Conservation (phyloP, 768 basidiomycete species). For the Ephemerocybe angulata region DNA sequence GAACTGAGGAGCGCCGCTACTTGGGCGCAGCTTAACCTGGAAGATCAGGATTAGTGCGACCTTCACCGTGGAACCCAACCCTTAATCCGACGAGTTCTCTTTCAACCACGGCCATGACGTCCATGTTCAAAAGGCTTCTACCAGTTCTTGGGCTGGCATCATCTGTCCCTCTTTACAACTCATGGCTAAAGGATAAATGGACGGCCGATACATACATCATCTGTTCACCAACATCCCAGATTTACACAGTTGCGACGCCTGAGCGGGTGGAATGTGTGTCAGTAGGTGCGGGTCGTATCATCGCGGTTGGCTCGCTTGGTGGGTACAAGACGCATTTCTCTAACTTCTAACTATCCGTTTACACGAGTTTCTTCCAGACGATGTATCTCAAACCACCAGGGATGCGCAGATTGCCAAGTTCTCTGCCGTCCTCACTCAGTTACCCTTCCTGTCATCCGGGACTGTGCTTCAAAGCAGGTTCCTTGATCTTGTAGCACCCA, state of each 20-base stretch:
- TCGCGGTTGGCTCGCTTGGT: not conserved
- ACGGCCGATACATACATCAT: not conserved
- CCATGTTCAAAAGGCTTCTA: too few species aligned
- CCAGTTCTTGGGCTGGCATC: too few species aligned
- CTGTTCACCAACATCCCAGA: not conserved
- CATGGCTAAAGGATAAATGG: too few species aligned
- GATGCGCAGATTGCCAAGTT: not conserved
- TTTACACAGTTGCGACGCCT: slow-evolving; percentile 1
- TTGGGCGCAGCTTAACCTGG: too few species aligned
- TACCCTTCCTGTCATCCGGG: too few species aligned
- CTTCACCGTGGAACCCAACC: too few species aligned
- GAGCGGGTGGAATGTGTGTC: not conserved
- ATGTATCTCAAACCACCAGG: not conserved
- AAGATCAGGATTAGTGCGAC: too few species aligned
- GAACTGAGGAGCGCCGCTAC: too few species aligned
- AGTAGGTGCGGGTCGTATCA: not conserved
- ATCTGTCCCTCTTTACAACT: too few species aligned
- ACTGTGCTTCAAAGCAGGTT: not conserved
- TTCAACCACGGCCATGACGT: too few species aligned
- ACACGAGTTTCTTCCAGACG: not conserved
- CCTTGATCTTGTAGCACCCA: not conserved
- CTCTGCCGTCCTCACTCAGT: too few species aligned
- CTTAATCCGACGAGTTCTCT: too few species aligned
- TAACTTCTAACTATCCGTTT: not conserved
- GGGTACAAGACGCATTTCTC: not conserved